A percentile compares a stretch with the other conserved stretches of the same genome.
phyloP scores from a whole-genome alignment of 1,284 basidiomycete species.

The Apiotrichum brassicae region DNA sequence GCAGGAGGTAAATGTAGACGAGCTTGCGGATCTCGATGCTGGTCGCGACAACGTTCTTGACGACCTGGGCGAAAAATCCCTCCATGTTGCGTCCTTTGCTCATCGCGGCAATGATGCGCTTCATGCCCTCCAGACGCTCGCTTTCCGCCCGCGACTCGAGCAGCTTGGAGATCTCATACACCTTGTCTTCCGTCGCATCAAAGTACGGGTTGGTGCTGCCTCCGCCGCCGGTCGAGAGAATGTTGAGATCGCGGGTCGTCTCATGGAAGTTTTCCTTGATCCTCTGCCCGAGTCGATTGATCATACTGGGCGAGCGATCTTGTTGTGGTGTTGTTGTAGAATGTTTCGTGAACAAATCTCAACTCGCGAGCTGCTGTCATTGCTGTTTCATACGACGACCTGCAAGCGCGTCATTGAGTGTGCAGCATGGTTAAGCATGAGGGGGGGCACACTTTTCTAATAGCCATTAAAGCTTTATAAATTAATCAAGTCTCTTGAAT shows the following conservation, averaged over 20 bases:
- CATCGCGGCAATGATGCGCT: constrained; percentile 85
- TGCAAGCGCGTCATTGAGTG: too few species aligned
- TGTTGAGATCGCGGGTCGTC: constrained; percentile 44
- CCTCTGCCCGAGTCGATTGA: constrained; percentile 45
- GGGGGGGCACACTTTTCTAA: too few species aligned
- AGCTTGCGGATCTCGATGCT: constrained; percentile 93
- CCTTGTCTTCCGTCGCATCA: constrained; percentile 46
- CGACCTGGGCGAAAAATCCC: constrained; percentile 86
- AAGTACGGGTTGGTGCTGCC: constrained; percentile 39
- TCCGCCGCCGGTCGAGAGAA: constrained; percentile 33
- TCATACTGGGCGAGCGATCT: constrained; percentile 12
- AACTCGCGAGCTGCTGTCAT: too few species aligned
- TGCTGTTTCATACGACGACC: too few species aligned
- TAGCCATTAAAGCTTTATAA: too few species aligned
- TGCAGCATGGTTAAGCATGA: too few species aligned
- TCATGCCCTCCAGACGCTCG: constrained; percentile 89
- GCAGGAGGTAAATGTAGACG: constrained; percentile 92
- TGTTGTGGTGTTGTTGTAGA: too few species aligned
- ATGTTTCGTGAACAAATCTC: too few species aligned
- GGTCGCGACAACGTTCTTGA: constrained; percentile 83
- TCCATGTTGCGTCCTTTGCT: constrained; percentile 88
- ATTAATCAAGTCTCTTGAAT: too few species aligned
- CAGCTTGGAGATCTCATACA: constrained; percentile 64
- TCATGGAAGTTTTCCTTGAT: constrained; percentile 49
- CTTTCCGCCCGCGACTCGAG: constrained; percentile 77